Base-by-base conservation (phyloP, 768 basidiomycete species). In the Phanerochaete carnosa region DNA sequence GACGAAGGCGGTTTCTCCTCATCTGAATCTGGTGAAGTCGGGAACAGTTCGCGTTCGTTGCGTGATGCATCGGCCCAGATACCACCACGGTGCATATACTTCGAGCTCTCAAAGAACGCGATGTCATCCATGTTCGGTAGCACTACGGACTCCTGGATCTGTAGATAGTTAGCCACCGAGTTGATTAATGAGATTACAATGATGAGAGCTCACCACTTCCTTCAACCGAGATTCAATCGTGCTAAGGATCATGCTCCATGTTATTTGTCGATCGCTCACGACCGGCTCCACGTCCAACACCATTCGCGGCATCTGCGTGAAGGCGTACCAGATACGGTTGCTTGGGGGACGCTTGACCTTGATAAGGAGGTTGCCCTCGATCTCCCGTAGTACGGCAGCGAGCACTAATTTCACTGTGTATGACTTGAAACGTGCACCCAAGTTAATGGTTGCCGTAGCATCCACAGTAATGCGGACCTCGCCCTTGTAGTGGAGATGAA, bases 91-190 rank as follows among this genome's bases (percentile, higher is more conserved):
- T 83, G 87, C 54, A 69, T 66, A 66, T 83, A 88, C 2, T 70
- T 66, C 2, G 68, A 68, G 35, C 90, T 95, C 72, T 97, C 90
- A 71, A 96, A 98, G 81, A 95, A 98, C 13, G 95, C 81, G 61
- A 98, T 90, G 68, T 99, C 97, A 72, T 99, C 97, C 94, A 98
- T 97, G 74, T 97, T 93, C 5, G 97, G 97, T 71, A 95, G 76
- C 22, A 99, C 97, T 22, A 98, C 84, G 0, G 95, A 95, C 66
- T 99, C 96, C 66, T 86, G 83, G 59, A 98, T 92, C 95, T 98
- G 67, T 55, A 25, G 26, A 9, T 9, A 16, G 39, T 35, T 26
- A 58, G 12, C 30, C 55, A 45, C 39, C 19, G 16, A 60, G 29
- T 61, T 47, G 23, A 55, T 65, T 55, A 32, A 49, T 47, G 43